These are phyloP conservation scores for Neonectria sp. DNA, from an alignment of 2,329 filamentous ascomycete genomes.

Conservation along the genomic window DNA sequence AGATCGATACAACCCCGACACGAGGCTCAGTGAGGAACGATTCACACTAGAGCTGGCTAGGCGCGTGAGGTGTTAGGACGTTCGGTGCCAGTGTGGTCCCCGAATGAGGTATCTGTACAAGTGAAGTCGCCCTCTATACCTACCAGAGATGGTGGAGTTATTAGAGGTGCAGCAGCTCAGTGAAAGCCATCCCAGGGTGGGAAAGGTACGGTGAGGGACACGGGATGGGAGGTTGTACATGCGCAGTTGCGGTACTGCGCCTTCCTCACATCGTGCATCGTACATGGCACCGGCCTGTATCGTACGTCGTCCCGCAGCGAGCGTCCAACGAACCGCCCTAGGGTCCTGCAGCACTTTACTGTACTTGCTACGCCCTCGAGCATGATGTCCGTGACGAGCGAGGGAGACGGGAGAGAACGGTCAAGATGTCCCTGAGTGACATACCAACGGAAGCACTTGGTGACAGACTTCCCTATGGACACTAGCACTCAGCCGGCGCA, in stretches of 20 bases:
- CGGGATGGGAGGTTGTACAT: neutral
- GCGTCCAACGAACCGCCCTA: constrained; percentile 1
- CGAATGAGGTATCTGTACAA: neutral
- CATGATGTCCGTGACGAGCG: neutral
- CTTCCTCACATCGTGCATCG: constrained; percentile 7
- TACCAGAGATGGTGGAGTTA: neutral
- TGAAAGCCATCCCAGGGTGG: neutral
- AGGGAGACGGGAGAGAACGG: neutral
- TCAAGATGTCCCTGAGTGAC: neutral
- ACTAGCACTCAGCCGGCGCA: neutral
- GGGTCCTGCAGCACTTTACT: constrained; percentile 1
- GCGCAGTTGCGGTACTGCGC: neutral
- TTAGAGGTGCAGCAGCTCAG: neutral
- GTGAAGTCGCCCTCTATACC: neutral
- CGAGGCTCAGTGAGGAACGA: neutral
- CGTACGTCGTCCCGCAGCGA: constrained; percentile 12
- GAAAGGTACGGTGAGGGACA: constrained; percentile 3
- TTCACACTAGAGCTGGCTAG: neutral
- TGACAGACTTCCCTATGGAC: neutral
- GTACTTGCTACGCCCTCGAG: neutral
- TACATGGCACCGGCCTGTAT: constrained; percentile 1
- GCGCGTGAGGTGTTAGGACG: neutral
- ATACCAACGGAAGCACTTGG: neutral
- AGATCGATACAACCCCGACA: constrained; percentile 13
- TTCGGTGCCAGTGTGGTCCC: neutral